Evolutionary conservation across 352 stramenopile species (phyloP).

Genomic region (Phytophthora ohioensis): DNA sequence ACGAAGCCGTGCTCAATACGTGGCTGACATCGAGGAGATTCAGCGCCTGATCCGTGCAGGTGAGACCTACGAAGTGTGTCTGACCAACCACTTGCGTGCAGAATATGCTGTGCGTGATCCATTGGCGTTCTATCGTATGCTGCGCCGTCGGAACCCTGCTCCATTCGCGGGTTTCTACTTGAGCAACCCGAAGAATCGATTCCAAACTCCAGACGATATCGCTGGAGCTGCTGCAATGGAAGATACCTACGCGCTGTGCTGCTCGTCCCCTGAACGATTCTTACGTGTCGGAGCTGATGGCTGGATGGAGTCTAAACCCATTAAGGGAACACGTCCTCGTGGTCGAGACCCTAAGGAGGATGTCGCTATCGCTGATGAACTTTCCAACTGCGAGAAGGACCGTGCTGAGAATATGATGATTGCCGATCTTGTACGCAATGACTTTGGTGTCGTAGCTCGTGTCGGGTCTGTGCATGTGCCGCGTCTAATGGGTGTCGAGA

Average conservation of each 20-base stretch:
- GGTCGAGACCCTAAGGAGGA: constrained; percentile 59
- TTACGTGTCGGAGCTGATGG: constrained; percentile 73
- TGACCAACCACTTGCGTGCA: constrained; percentile 94
- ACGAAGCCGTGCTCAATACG: constrained; percentile 79
- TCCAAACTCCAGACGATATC: constrained; percentile 15
- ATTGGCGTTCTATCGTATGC: constrained; percentile 89
- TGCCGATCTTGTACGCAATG: constrained; percentile 96
- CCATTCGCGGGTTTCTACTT: constrained; percentile 95
- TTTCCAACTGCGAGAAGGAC: constrained; percentile 93
- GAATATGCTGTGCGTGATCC: constrained; percentile 51
- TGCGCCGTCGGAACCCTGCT: constrained; percentile 94
- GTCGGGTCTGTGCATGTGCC: constrained; percentile 93
- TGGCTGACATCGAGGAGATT: constrained; percentile 87
- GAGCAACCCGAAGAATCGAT: constrained; percentile 60
- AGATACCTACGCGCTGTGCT: constrained; percentile 93
- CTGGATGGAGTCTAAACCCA: constrained; percentile 96
- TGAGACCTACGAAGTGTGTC: constrained; percentile 97
- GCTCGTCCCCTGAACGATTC: constrained; percentile 97
- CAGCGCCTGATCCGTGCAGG: constrained; percentile 92
- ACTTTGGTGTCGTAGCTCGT: constrained; percentile 94
- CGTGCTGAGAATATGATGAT: constrained; percentile 99
- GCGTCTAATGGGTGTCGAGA: constrained; percentile 95
- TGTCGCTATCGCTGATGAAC: constrained; percentile 65
- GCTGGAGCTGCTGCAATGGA: constrained; percentile 9
- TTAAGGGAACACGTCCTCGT: constrained; percentile 95